Evolutionary conservation across 2,329 filamentous ascomycete genomes (phyloP).

Genomic region (Eutypa lata): DNA sequence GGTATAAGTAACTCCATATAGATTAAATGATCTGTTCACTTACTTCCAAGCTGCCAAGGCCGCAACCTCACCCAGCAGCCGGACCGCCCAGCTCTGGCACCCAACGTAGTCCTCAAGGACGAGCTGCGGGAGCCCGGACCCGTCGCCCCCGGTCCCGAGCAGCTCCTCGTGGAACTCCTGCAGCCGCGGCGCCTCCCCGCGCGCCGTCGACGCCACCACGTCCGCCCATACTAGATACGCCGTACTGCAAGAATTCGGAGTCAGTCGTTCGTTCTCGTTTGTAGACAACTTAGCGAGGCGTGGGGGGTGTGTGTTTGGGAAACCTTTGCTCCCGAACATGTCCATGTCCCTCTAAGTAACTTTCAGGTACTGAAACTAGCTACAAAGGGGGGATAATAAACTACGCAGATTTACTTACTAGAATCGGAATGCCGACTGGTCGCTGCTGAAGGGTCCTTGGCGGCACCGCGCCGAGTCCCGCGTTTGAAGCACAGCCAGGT

Average conservation of each 20-base stretch:
- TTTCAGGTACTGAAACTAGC: no score
- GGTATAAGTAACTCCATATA: no score
- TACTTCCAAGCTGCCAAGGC: conserved; percentile 55
- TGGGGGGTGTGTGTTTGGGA: no score
- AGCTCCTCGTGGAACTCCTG: conserved; percentile 37
- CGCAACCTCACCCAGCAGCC: conserved; percentile 52
- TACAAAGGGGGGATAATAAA: no score
- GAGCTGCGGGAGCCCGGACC: conserved; percentile 25
- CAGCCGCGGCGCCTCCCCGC: conserved; percentile 40
- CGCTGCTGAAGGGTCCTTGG: conserved; percentile 39
- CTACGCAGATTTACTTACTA: no score
- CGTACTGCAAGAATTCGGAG: no score
- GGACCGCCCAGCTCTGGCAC: conserved; percentile 54
- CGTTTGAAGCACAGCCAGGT: background rate
- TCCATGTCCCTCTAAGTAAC: no score
- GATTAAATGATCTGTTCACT: no score
- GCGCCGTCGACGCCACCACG: conserved; percentile 46
- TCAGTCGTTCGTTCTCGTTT: no score
- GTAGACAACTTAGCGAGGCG: no score
- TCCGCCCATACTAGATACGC: conserved; percentile 47
- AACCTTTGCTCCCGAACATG: no score
- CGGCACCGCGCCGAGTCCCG: conserved; percentile 9
- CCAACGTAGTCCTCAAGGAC: conserved; percentile 52
- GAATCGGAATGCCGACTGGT: conserved; percentile 46
- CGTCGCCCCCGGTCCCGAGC: conserved; percentile 20